Evolutionary conservation across 768 basidiomycete genomes (phyloP).

Genomic region (Boletus speciosus): DNA sequence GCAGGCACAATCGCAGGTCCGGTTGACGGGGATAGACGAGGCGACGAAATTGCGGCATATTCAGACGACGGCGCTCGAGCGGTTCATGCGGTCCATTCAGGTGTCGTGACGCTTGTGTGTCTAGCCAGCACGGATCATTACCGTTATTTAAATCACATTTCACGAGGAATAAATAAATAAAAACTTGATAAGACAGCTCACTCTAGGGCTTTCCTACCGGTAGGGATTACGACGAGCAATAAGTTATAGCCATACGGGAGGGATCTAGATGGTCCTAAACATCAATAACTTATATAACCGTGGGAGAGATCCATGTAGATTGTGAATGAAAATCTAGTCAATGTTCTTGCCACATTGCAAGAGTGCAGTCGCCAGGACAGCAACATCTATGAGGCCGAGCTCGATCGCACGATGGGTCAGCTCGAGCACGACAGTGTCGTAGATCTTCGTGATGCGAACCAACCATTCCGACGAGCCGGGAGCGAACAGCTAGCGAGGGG

Average conservation of each 20-base stretch:
- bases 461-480: slow-evolving; percentile 39
- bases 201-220: neutral
- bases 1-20: slow-evolving; percentile 42
- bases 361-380: slow-evolving; percentile 50
- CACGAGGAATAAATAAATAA: neutral
- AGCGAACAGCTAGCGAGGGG: slow-evolving; percentile 42
- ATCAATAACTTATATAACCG: neutral
- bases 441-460: slow-evolving; percentile 47
- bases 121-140: slow-evolving; percentile 4
- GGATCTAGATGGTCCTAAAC: no score
- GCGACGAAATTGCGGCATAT: slow-evolving; percentile 61
- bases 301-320: neutral
- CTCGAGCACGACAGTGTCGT: slow-evolving; percentile 48
- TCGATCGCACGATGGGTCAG: slow-evolving; percentile 54
- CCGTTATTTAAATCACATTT: slow-evolving; percentile 20
- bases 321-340: slow-evolving; percentile 37
- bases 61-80: slow-evolving; percentile 58
- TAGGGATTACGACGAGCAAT: neutral
- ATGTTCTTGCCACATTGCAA: slow-evolving; percentile 62
- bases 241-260: neutral
- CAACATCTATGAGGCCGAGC: slow-evolving; percentile 49
- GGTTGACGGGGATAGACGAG: slow-evolving; percentile 48
- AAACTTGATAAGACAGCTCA: neutral
- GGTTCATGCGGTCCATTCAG: slow-evolving; percentile 60
- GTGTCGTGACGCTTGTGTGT: slow-evolving; percentile 21